Percentiles rank a stretch among this genome's conserved stretches.
Evolutionary conservation across 2,329 filamentous ascomycete genomes (phyloP).

Genomic region (Phyllosticta paracitricarpa): DNA sequence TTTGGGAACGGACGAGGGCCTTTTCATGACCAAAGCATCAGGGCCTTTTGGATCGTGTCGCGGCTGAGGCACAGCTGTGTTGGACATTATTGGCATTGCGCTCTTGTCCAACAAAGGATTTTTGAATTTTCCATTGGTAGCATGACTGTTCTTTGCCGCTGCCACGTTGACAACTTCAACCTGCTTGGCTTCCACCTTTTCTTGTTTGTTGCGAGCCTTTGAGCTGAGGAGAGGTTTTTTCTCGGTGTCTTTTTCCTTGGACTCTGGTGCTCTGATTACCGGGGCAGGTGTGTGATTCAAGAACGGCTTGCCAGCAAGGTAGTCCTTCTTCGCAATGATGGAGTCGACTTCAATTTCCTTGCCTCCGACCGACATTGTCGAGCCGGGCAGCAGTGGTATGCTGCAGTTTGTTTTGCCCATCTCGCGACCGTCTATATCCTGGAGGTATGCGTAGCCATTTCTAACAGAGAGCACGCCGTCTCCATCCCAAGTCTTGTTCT

Average conservation of each 20-base stretch:
- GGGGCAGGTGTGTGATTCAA: slow-evolving; percentile 19
- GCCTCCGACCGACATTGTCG: slow-evolving; percentile 50
- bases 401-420: slow-evolving; percentile 50
- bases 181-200: slow-evolving; percentile 31
- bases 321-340: slow-evolving; percentile 51
- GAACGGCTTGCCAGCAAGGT: slow-evolving; percentile 40
- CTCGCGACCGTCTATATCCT: slow-evolving; percentile 53
- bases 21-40: slow-evolving; percentile 57
- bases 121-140: slow-evolving; percentile 43
- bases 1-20: slow-evolving; percentile 41
- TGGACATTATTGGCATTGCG: slow-evolving; percentile 36
- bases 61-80: slow-evolving; percentile 43
- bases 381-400: slow-evolving; percentile 49
- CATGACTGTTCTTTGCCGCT: slow-evolving; percentile 26
- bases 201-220: slow-evolving; percentile 21
- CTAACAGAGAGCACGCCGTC: slow-evolving; percentile 54
- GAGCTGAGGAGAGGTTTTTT: slow-evolving; percentile 17
- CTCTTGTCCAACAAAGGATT: slow-evolving; percentile 49
- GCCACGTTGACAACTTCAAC: slow-evolving; percentile 26
- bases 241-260: slow-evolving; percentile 16
- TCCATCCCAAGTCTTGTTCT: slow-evolving; percentile 70
- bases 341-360: slow-evolving; percentile 61
- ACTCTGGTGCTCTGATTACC: slow-evolving; percentile 5
- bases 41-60: slow-evolving; percentile 53
- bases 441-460: slow-evolving; percentile 49